phyloP scores from a whole-genome alignment of 2,329 filamentous ascomycete genomes.

The Aspergillus sp. region DNA sequence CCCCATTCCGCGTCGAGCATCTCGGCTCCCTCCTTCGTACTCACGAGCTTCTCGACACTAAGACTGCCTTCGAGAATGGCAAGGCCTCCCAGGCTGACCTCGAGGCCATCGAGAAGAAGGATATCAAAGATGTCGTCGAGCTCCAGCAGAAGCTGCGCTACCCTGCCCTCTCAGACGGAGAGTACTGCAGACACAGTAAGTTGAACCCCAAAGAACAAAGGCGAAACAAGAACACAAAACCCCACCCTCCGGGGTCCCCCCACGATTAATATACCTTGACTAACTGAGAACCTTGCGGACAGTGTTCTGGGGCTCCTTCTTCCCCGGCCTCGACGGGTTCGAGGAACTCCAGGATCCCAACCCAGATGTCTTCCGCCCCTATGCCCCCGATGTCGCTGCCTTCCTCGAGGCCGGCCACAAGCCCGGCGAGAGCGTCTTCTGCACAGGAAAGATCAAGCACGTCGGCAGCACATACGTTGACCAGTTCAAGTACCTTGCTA shows the following conservation, averaged over 20 bases:
- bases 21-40: slow-evolving; percentile 70
- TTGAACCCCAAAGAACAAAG: not conserved
- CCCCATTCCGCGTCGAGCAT: slow-evolving; percentile 71
- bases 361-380: slow-evolving; percentile 55
- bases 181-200: slow-evolving; percentile 57
- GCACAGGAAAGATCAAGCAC: slow-evolving; percentile 59
- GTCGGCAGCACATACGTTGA: slow-evolving; percentile 57
- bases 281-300: slow-evolving; percentile 8
- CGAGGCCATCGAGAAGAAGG: slow-evolving; percentile 61
- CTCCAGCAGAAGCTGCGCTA: slow-evolving; percentile 65
- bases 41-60: slow-evolving; percentile 58
- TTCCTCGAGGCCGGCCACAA: slow-evolving; percentile 60
- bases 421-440: slow-evolving; percentile 57
- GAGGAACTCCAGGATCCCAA: slow-evolving; percentile 51
- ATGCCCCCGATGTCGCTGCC: slow-evolving; percentile 62
- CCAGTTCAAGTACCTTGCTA: slow-evolving; percentile 62
- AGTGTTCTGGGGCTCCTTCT: slow-evolving; percentile 61
- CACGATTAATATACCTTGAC: not conserved
- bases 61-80: slow-evolving; percentile 58
- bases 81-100: slow-evolving; percentile 57
- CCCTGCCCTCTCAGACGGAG: slow-evolving; percentile 66
- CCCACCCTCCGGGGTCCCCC: not conserved
- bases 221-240: not conserved
- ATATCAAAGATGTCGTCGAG: slow-evolving; percentile 65
- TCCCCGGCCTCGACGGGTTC: slow-evolving; percentile 56